These are phyloP conservation scores for Camptophora hylomeconis DNA, from an alignment of 2,329 filamentous ascomycete genomes.

Conservation along the genomic window DNA sequence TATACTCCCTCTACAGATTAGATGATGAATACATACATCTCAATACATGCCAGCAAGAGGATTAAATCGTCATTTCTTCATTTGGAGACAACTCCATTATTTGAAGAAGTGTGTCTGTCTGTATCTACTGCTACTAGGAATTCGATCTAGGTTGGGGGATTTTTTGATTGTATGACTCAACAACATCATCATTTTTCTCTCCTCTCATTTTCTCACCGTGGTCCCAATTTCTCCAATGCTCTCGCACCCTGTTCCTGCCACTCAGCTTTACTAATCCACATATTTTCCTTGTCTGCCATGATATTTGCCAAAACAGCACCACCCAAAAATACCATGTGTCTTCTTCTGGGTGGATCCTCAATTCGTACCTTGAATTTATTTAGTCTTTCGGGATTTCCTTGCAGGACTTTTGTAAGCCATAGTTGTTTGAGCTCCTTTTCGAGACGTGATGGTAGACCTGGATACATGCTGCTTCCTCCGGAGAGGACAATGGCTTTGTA, in stretches of 20 bases:
- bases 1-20: no score
- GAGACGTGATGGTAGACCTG: constrained; percentile 79
- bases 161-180: no score
- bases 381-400: constrained; percentile 82
- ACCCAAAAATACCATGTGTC: constrained; percentile 99
- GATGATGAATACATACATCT: no score
- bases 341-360: constrained; percentile 86
- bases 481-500: constrained; percentile 97
- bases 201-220: constrained; percentile 54
- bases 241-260: constrained; percentile 87
- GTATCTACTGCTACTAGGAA: no score
- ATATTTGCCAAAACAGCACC: constrained; percentile 95
- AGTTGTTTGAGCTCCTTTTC: constrained; percentile 99
- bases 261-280: constrained; percentile 97
- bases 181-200: no score
- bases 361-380: constrained; percentile 99
- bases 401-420: constrained; percentile 84
- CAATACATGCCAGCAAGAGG: no score
- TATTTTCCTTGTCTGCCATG: constrained; percentile 96
- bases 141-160: no score
- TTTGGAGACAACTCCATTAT: no score
- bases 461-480: constrained; percentile 98
- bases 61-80: no score
- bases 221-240: constrained; percentile 82
- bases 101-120: no score